Conservation (phyloP, 2,329 filamentous ascomycete species). For the Nannizziopsis barbatae region DNA sequence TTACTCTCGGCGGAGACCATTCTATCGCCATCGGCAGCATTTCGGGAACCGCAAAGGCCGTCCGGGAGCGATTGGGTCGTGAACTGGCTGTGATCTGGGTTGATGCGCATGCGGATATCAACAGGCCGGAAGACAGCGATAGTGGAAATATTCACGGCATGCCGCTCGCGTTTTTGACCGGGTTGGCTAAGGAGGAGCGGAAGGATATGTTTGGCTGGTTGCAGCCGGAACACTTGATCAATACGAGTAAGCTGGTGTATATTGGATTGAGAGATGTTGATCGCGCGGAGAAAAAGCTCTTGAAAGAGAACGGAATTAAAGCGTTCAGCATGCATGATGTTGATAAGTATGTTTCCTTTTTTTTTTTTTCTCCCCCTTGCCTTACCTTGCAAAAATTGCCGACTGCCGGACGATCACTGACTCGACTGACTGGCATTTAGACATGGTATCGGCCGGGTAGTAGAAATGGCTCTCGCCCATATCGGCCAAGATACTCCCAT, state of each 20-base stretch:
- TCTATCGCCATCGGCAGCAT: slow-evolving; percentile 92
- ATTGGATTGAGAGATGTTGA: slow-evolving; percentile 93
- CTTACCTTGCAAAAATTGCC: background rate
- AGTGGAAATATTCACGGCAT: slow-evolving; percentile 97
- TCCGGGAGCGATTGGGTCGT: slow-evolving; percentile 61
- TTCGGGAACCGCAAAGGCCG: slow-evolving; percentile 73
- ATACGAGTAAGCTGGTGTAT: slow-evolving; percentile 80
- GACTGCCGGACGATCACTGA: too few relatives aligned
- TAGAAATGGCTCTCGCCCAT: slow-evolving; percentile 96
- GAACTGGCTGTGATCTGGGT: slow-evolving; percentile 98
- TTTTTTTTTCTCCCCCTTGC: too few relatives aligned
- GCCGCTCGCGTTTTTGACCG: slow-evolving; percentile 86
- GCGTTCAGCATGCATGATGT: slow-evolving; percentile 99
- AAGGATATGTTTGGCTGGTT: slow-evolving; percentile 87
- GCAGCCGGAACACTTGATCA: slow-evolving; percentile 48
- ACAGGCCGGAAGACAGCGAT: slow-evolving; percentile 78
- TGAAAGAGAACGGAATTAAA: slow-evolving; percentile 80
- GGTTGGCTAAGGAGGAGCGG: slow-evolving; percentile 63
- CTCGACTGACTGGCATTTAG: slow-evolving; percentile 33
- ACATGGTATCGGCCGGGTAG: slow-evolving; percentile 85
- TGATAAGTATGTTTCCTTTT: slow-evolving; percentile 52
- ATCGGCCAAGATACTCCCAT: slow-evolving; percentile 92
- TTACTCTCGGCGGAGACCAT: slow-evolving; percentile 93
- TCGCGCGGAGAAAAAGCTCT: slow-evolving; percentile 80
- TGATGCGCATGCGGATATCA: slow-evolving; percentile 95